Evolutionary conservation across 1,139 yeast genomes (phyloP).

Genomic region (Pichia kudriavzevii): DNA sequence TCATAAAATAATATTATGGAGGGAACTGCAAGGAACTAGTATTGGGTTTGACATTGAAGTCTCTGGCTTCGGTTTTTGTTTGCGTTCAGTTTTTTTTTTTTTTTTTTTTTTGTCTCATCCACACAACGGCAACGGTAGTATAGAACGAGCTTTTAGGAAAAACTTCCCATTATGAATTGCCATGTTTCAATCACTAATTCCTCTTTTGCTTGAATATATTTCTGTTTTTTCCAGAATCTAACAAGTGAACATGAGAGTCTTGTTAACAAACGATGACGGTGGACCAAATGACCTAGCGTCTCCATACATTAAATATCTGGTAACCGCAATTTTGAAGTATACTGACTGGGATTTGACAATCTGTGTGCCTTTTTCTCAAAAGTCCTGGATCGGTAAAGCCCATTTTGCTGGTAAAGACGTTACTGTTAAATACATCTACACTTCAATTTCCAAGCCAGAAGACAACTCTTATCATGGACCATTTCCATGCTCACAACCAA

Average conservation of each 20-base stretch:
- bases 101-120: too few relatives aligned
- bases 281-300: conserved; percentile 78
- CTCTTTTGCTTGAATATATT: too few relatives aligned
- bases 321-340: conserved; percentile 52
- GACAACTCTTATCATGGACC: conserved; percentile 65
- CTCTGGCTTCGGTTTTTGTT: too few relatives aligned
- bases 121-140: too few relatives aligned
- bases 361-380: conserved; percentile 70
- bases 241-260: conserved; percentile 23
- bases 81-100: too few relatives aligned
- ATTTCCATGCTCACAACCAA: conserved; percentile 38
- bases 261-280: conserved; percentile 88
- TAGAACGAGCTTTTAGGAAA: too few relatives aligned
- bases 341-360: conserved; percentile 85
- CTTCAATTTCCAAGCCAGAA: conserved; percentile 34
- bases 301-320: conserved; percentile 78
- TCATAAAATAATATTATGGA: too few relatives aligned
- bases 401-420: conserved; percentile 83
- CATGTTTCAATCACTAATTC: too few relatives aligned
- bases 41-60: too few relatives aligned
- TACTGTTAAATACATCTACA: conserved; percentile 59
- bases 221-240: too few relatives aligned
- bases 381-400: conserved; percentile 98
- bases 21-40: too few relatives aligned
- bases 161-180: too few relatives aligned